Evolutionary conservation across 2,329 filamentous ascomycete genomes (phyloP).

Genomic region (Paecilomyces niveus): DNA sequence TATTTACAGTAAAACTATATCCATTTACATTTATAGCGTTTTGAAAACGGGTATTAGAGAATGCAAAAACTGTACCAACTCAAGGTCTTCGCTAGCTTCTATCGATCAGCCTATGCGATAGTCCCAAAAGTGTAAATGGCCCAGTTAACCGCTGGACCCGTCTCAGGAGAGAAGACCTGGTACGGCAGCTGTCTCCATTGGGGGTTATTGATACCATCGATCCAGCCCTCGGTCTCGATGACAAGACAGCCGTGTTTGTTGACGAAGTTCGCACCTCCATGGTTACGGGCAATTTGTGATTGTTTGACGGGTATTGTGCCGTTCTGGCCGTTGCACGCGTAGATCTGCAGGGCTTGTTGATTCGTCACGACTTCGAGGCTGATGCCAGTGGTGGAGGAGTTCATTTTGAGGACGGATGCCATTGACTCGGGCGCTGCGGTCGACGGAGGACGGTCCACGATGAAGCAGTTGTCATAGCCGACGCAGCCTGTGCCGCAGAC

Average conservation of each 20-base stretch:
- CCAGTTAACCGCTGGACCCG: conserved; percentile 34
- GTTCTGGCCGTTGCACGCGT: conserved; percentile 72
- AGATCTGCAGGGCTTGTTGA: conserved; percentile 83
- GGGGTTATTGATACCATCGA: conserved; percentile 87
- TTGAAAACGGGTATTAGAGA: neutral
- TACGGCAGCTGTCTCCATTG: conserved; percentile 63
- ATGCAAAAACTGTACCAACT: neutral
- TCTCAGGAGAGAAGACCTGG: conserved; percentile 35
- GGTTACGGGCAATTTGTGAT: conserved; percentile 43
- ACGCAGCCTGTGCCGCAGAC: conserved; percentile 79
- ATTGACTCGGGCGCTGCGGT: conserved; percentile 24
- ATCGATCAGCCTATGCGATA: conserved; percentile 15
- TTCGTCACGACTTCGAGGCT: conserved; percentile 73
- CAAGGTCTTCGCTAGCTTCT: neutral
- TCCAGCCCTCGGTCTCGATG: conserved; percentile 88
- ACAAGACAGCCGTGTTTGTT: conserved; percentile 76
- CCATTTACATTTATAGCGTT: neutral
- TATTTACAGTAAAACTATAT: neutral
- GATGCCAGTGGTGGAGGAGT: conserved; percentile 68
- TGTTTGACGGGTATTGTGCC: conserved; percentile 46
- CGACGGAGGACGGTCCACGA: conserved; percentile 37
- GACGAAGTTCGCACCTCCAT: conserved; percentile 39
- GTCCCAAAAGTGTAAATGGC: conserved; percentile 40
- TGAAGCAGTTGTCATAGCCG: conserved; percentile 65
- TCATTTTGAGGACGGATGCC: conserved; percentile 52